A percentile compares a stretch with the other conserved stretches of the same genome.
These are phyloP conservation scores for Solanum piurae DNA, from an alignment of 257 asterid genomes.

Conservation along the genomic window DNA sequence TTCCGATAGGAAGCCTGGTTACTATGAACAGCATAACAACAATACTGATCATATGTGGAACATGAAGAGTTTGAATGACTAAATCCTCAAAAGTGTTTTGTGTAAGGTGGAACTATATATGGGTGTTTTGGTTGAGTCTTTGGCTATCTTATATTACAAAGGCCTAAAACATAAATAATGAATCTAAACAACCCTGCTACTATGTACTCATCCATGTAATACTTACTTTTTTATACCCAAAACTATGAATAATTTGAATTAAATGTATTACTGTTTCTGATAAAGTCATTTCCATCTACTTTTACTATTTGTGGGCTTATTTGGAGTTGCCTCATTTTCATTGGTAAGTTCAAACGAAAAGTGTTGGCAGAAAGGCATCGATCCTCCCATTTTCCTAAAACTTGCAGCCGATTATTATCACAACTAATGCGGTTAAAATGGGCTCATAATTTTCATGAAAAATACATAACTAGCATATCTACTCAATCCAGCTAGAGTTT, in stretches of 20 bases:
- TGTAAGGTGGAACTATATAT: neutral
- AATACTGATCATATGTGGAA: neutral
- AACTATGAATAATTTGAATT: neutral
- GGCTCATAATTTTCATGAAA: neutral
- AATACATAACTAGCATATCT: neutral
- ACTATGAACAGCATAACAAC: neutral
- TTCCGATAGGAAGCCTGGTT: neutral
- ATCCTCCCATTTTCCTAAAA: neutral
- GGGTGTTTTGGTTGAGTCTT: neutral
- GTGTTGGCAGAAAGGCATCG: neutral
- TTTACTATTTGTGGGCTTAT: neutral
- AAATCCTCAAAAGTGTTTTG: neutral
- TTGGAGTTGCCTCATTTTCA: neutral
- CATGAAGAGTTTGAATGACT: neutral
- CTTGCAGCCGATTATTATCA: neutral
- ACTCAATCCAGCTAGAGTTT: neutral
- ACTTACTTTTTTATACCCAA: neutral
- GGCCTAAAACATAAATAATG: neutral
- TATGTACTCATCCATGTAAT: neutral
- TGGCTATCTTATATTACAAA: neutral
- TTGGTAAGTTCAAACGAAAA: neutral
- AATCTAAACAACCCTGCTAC: neutral
- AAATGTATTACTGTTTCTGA: neutral
- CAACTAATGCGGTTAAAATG: neutral
- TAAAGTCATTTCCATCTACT: neutral